phyloP scores from a whole-genome alignment of 1,284 basidiomycete species.

The Rhodofomes roseus region DNA sequence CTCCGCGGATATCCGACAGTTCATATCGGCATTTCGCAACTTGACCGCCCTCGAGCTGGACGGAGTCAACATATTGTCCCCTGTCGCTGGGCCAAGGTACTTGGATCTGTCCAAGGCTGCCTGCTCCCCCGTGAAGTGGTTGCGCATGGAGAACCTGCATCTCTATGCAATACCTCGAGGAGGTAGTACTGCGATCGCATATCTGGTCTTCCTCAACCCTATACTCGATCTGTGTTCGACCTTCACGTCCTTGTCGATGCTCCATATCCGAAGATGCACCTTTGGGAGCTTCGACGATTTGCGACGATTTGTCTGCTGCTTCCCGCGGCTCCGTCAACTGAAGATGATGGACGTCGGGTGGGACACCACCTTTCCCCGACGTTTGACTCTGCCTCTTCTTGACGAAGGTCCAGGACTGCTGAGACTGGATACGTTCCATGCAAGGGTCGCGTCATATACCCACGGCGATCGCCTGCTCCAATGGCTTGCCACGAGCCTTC shows the following conservation, averaged over 20 bases:
- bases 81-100: neutral
- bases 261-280: neutral
- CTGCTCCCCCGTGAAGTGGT: neutral
- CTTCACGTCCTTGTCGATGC: neutral
- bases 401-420: neutral
- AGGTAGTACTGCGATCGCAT: neutral
- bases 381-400: neutral
- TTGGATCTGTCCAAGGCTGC: no score
- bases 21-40: neutral
- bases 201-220: neutral
- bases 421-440: neutral
- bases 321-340: neutral
- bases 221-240: neutral
- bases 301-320: neutral
- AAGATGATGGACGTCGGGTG: neutral
- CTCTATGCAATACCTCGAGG: neutral
- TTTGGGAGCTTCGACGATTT: neutral
- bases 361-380: neutral
- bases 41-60: neutral
- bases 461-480: neutral
- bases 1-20: neutral
- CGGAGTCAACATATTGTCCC: neutral
- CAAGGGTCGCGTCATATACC: neutral
- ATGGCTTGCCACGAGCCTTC: neutral
- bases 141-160: neutral